Conservation (phyloP, 805 yeast genomes). For the Ogataea angusta region DNA sequence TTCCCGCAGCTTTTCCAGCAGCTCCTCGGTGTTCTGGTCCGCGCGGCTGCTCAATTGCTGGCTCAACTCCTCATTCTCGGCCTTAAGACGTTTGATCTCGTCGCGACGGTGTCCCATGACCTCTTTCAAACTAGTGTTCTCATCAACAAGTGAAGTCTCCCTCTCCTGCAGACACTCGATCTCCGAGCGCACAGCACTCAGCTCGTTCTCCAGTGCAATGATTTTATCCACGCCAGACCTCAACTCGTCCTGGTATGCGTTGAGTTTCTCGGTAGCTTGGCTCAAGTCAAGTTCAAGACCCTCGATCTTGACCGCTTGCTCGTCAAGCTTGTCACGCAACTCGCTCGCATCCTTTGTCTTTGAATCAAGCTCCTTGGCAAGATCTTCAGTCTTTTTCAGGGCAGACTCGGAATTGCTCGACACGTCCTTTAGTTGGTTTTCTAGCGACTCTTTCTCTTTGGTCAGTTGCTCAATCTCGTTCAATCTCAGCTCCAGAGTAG, state of each 20-base stretch:
- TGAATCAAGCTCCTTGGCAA: conserved; percentile 19
- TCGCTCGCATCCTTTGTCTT: conserved; percentile 6
- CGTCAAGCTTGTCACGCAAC: conserved; percentile 11
- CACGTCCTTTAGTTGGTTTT: conserved; percentile 6
- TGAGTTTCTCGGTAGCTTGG: conserved; percentile 13
- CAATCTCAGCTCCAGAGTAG: conserved; percentile 21
- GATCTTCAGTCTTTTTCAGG: conserved; percentile 12
- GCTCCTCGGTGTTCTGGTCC: conserved; percentile 9
- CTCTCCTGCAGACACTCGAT: conserved; percentile 10
- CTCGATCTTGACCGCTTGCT: conserved; percentile 11
- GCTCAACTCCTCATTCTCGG: conserved; percentile 10
- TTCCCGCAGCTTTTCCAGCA: conserved; percentile 9
- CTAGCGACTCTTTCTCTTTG: conserved; percentile 9
- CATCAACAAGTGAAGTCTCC: conserved; percentile 2
- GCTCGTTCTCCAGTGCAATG: conserved; percentile 12
- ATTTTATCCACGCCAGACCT: conserved; percentile 10
- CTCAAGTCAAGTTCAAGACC: conserved; percentile 13
- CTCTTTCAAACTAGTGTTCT: conserved; percentile 8
- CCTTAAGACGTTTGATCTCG: conserved; percentile 9
- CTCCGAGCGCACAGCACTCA: conserved; percentile 6
- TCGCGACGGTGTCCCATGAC: conserved; percentile 8
- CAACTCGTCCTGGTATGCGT: conserved; percentile 11
- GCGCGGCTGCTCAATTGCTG: conserved; percentile 6
- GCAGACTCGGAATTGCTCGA: conserved; percentile 1
- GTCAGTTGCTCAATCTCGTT: conserved; percentile 19